Conservation (phyloP, 352 stramenopile species). For the Pythium graminicola region DNA sequence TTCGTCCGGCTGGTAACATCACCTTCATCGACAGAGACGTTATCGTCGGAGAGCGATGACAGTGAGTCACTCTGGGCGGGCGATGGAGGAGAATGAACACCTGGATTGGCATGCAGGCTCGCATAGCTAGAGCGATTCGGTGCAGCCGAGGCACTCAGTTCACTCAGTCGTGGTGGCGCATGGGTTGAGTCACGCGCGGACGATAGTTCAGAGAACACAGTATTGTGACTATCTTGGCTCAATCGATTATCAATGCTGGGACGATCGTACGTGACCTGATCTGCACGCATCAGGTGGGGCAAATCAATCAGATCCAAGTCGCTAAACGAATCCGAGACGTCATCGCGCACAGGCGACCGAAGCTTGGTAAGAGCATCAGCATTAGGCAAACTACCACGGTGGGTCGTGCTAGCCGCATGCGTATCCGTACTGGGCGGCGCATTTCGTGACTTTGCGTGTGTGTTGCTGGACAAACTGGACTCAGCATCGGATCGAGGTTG, state of each 20-base stretch:
- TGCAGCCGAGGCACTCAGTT: not conserved
- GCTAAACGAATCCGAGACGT: constrained; percentile 65
- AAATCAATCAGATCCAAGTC: constrained; percentile 67
- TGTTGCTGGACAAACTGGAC: constrained; percentile 11
- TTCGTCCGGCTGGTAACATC: constrained; percentile 21
- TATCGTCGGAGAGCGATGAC: constrained; percentile 27
- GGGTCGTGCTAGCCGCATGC: constrained; percentile 7
- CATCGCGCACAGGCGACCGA: constrained; percentile 42
- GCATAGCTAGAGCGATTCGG: constrained; percentile 9
- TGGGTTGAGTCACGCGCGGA: not conserved
- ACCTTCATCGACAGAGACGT: constrained; percentile 7
- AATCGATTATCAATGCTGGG: constrained; percentile 19
- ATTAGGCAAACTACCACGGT: constrained; percentile 25
- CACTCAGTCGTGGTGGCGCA: not conserved
- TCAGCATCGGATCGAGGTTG: constrained; percentile 19
- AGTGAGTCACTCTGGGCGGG: constrained; percentile 4
- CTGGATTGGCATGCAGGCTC: constrained; percentile 12
- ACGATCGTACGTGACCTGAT: constrained; percentile 20
- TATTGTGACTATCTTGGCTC: constrained; percentile 22
- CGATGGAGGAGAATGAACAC: constrained; percentile 10
- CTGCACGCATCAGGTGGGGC: constrained; percentile 64
- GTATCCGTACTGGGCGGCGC: no score
- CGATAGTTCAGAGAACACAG: constrained; percentile 18
- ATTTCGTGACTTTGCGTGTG: constrained; percentile 23
- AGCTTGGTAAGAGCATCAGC: constrained; percentile 16